Base-by-base conservation (phyloP, 495 filamentous ascomycete species). In the Penicillium soppii region DNA sequence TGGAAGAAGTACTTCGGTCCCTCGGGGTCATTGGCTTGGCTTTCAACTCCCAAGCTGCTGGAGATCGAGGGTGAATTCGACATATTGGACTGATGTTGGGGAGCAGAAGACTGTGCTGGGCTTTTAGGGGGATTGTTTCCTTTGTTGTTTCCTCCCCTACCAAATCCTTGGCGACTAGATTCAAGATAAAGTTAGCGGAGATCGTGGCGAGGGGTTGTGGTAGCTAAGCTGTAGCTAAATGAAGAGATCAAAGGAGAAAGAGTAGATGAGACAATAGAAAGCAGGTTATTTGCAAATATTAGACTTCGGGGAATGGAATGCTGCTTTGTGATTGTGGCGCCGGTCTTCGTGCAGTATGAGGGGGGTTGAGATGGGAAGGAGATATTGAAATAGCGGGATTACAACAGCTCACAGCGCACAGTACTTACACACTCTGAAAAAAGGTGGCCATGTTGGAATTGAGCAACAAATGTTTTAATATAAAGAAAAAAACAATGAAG, bases 341-440 rank as follows among this genome's bases (percentile, higher is more conserved):
- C 50, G 53, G 44, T 57, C 50, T 35, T 43, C 41, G 46, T 56
- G 55, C 58, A 64, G 59, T 58, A 58, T 57, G 54, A 57, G 53
- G 53, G 51, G 53, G 47, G 54, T 27, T 37, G 47, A 35, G 37
- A 26, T 46, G 36, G 51, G 37, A 53, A 47, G 43, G 52, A 42
- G 17, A 46, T 46, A 40, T n/a, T n/a, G n/a, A 32, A 47, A 43
- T 35, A 38, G 22, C 30, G 29, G 27, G 23, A 40, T 29, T 25
- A 36, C 42, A 39, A 50, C 29, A 26, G 40, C 23, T 32, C 26
- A 16, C 48, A 16, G 22, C 41, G 54, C 32, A 47, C 27, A 3
- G 5, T 47, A 87, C 86, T 79, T 78, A 90, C 87, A 90, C 86
- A 66, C 86, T 87, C 65, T 87, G 88, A 61, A 90, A 88, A 64